Evolutionary conservation across 2,329 filamentous ascomycete species (phyloP).

Genomic region (Bimuria novae-zelandiae): DNA sequence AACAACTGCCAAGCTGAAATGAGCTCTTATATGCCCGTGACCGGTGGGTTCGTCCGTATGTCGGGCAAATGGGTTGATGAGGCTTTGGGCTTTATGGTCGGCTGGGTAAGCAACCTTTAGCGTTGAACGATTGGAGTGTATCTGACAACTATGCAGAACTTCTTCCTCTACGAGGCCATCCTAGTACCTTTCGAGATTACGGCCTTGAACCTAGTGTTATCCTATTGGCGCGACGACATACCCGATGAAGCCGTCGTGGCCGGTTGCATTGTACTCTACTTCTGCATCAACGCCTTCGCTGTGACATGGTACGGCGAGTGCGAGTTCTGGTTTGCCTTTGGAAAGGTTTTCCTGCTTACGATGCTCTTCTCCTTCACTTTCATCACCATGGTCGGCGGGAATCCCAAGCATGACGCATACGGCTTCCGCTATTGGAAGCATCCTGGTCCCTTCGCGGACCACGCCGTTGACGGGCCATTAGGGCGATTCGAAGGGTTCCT

Average conservation of each 20-base stretch:
- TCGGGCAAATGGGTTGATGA: conserved; percentile 68
- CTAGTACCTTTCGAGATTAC: conserved; percentile 57
- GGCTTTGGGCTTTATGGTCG: conserved; percentile 61
- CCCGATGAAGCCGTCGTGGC: conserved; percentile 44
- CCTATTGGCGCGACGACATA: conserved; percentile 50
- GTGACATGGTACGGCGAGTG: conserved; percentile 47
- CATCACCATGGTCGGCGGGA: conserved; percentile 49
- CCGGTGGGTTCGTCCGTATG: conserved; percentile 65
- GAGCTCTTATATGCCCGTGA: conserved; percentile 63
- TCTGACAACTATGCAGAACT: conserved; percentile 27
- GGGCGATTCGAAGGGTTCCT: conserved; percentile 38
- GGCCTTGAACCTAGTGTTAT: conserved; percentile 37
- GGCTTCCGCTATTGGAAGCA: conserved; percentile 51
- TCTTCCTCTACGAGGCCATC: conserved; percentile 54
- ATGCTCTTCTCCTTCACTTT: conserved; percentile 49
- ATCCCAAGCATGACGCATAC: conserved; percentile 42
- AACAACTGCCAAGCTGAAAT: conserved; percentile 69
- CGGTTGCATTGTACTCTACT: conserved; percentile 46
- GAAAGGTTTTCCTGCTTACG: conserved; percentile 50
- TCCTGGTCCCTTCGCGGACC: conserved; percentile 37
- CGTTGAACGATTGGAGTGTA: too few relatives aligned
- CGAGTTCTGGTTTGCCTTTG: conserved; percentile 46
- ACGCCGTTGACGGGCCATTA: conserved; percentile 27
- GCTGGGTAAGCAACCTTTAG: too few relatives aligned
- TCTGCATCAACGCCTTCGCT: conserved; percentile 44